These are phyloP conservation scores for Neonectria ditissima DNA, from an alignment of 2,329 filamentous ascomycete genomes.

Conservation along the genomic window DNA sequence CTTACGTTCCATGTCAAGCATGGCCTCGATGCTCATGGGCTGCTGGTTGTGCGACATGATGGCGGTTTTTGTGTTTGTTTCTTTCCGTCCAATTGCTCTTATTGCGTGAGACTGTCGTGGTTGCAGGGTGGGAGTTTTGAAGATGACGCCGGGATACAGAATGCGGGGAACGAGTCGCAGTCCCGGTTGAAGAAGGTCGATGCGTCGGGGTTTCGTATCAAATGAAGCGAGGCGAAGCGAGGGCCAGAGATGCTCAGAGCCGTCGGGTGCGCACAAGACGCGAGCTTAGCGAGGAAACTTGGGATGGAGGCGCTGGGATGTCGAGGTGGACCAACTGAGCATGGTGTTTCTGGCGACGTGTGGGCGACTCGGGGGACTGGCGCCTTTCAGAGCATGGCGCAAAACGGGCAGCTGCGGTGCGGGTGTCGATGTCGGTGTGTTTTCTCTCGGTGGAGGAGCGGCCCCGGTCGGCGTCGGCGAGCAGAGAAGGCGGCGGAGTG, in stretches of 20 bases:
- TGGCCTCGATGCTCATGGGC: constrained; percentile 80
- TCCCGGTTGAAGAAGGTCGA: constrained; percentile 8
- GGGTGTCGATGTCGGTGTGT: neutral
- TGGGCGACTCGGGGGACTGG: constrained; percentile 19
- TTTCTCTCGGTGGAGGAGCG: neutral
- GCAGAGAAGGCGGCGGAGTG: neutral
- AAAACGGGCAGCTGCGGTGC: constrained; percentile 14
- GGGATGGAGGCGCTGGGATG: constrained; percentile 18
- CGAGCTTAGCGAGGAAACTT: constrained; percentile 27
- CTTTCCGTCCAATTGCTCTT: constrained; percentile 14
- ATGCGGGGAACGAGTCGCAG: constrained; percentile 25
- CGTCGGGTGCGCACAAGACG: constrained; percentile 26
- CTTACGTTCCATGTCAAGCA: constrained; percentile 80
- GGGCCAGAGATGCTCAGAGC: neutral
- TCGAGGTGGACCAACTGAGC: constrained; percentile 29
- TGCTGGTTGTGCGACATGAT: constrained; percentile 52
- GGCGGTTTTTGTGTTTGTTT: too few relatives aligned
- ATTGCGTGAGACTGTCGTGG: constrained; percentile 2
- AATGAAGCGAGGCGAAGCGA: constrained; percentile 5
- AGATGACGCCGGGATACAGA: constrained; percentile 13
- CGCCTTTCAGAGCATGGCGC: constrained; percentile 27
- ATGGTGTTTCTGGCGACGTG: constrained; percentile 30
- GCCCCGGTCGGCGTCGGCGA: neutral
- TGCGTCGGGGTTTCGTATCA: constrained; percentile 5
- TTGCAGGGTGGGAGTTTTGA: constrained; percentile 1